Evolutionary conservation across 768 basidiomycete species (phyloP).

Genomic region (Harrya chromipes): DNA sequence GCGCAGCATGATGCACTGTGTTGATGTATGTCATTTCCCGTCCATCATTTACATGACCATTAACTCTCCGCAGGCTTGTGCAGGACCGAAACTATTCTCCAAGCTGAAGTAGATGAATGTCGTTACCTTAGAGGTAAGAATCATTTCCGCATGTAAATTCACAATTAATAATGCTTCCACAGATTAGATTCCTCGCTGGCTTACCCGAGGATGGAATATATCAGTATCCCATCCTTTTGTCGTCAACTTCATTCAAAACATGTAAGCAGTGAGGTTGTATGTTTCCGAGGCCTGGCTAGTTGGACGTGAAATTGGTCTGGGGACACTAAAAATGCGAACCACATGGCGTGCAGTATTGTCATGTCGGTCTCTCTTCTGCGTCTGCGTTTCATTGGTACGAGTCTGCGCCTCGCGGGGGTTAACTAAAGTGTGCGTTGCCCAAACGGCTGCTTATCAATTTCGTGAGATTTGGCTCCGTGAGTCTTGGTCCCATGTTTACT

Average conservation of each 20-base stretch:
- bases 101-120: constrained; percentile 47
- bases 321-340: not conserved
- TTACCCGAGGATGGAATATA: constrained; percentile 12
- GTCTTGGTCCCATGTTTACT: not conserved
- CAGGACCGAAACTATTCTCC: constrained; percentile 79
- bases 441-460: too few species aligned
- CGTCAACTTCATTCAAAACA: not conserved
- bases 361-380: not conserved
- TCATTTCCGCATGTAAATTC: not conserved
- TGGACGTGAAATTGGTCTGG: not conserved
- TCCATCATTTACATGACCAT: not conserved
- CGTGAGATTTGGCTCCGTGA: too few species aligned
- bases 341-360: too few species aligned
- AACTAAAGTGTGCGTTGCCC: too few species aligned
- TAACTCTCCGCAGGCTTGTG: constrained; percentile 38
- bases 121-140: constrained; percentile 19
- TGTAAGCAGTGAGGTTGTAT: not conserved
- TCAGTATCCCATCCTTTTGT: not conserved
- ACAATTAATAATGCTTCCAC: not conserved
- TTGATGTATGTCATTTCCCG: constrained; percentile 56
- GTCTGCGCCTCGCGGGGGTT: too few species aligned
- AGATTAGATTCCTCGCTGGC: constrained; percentile 16
- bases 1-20: constrained; percentile 87
- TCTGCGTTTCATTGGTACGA: not conserved
- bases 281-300: too few species aligned